Percentiles rank a stretch among this genome's conserved stretches.
These are phyloP conservation scores for Chrysosporium queenslandicum DNA, from an alignment of 2,329 filamentous ascomycete genomes.

Conservation along the genomic window DNA sequence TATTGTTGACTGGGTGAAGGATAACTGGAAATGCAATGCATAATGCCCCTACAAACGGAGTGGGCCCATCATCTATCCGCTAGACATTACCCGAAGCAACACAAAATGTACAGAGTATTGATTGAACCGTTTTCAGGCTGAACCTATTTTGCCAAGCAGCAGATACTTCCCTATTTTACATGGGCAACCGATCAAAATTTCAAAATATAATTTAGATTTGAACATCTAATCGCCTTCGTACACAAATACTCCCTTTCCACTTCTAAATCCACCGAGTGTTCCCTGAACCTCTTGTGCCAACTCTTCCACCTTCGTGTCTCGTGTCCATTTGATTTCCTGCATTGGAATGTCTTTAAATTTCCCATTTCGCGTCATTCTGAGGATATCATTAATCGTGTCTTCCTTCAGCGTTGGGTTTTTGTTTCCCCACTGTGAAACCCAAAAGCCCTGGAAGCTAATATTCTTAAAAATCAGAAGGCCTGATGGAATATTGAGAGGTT, in stretches of 20 bases:
- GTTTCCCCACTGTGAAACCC: constrained; percentile 85
- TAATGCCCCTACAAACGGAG: background rate
- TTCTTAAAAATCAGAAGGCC: constrained; percentile 90
- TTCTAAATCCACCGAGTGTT: constrained; percentile 71
- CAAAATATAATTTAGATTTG: no score
- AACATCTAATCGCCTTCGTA: constrained; percentile 46
- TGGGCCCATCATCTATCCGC: background rate
- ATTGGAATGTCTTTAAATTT: constrained; percentile 76
- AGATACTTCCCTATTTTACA: background rate
- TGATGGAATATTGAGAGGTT: constrained; percentile 71
- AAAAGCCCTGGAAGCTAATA: constrained; percentile 81
- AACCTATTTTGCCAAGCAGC: background rate
- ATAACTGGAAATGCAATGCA: constrained; percentile 42
- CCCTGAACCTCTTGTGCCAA: constrained; percentile 68
- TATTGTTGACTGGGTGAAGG: constrained; percentile 50
- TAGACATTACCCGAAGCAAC: no score
- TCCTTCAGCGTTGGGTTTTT: constrained; percentile 61
- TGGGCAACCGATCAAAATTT: no score
- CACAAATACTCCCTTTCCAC: constrained; percentile 82
- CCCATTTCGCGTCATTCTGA: constrained; percentile 62
- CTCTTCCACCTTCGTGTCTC: constrained; percentile 61
- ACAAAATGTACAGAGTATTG: no score
- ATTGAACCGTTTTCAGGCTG: no score
- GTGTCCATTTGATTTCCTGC: constrained; percentile 72
- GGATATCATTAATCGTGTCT: constrained; percentile 72